Evolutionary conservation across 1,139 yeast genomes (phyloP).

Genomic region (Pichia sp.): DNA sequence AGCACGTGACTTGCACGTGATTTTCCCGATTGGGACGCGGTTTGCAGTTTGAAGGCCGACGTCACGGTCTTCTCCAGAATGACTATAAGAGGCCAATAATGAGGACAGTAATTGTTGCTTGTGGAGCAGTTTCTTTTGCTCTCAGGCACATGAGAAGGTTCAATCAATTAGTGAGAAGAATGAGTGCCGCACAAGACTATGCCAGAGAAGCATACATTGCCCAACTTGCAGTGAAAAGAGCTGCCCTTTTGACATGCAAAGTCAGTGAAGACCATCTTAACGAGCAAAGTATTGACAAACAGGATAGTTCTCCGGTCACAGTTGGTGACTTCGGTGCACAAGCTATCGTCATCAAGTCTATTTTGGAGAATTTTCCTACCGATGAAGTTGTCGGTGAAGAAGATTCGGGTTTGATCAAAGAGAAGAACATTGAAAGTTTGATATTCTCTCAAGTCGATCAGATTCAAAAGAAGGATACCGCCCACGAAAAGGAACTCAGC

Average conservation of each 20-base stretch:
- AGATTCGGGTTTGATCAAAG: slow-evolving; percentile 59
- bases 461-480: slow-evolving; percentile 33
- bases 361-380: slow-evolving; percentile 66
- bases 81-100: no score
- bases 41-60: no score
- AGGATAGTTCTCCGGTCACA: slow-evolving; percentile 92
- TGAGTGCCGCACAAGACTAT: slow-evolving; percentile 11
- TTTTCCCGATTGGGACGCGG: no score
- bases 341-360: slow-evolving; percentile 82
- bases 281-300: slow-evolving; percentile 63
- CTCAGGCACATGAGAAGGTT: no score
- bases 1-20: no score
- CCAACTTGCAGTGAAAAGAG: slow-evolving; percentile 83
- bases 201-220: slow-evolving; percentile 66
- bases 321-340: slow-evolving; percentile 97
- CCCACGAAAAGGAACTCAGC: slow-evolving; percentile 31
- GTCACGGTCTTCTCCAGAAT: no score
- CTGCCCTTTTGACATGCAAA: slow-evolving; percentile 66
- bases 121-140: no score
- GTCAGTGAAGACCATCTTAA: slow-evolving; percentile 59
- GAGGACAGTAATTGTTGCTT: no score
- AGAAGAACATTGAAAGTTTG: slow-evolving; percentile 36
- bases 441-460: slow-evolving; percentile 45
- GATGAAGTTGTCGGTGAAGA: slow-evolving; percentile 96
- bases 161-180: no score